Conservation (phyloP, 2,329 filamentous ascomycete species). For the Xylariales sp. region DNA sequence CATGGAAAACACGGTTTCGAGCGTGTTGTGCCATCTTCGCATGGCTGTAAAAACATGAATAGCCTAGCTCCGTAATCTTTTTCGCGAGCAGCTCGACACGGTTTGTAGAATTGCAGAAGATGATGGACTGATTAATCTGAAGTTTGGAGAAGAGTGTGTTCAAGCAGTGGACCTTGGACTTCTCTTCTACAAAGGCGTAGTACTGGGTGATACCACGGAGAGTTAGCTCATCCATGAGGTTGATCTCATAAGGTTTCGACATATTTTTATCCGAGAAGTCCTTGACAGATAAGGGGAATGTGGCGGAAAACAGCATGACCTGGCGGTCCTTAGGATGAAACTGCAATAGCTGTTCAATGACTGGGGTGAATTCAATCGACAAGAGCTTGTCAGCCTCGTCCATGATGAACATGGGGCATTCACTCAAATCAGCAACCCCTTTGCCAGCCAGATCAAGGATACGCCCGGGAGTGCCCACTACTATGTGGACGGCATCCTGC, state of each 20-base stretch:
- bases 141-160: constrained; percentile 99
- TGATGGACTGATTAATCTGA: constrained; percentile 99
- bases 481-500: constrained; percentile 94
- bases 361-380: constrained; percentile 95
- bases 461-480: constrained; percentile 95
- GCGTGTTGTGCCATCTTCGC: constrained; percentile 97
- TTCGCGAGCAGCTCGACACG: constrained; percentile 97
- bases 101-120: constrained; percentile 99
- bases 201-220: constrained; percentile 98
- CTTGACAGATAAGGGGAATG: constrained; percentile 97
- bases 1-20: constrained; percentile 98
- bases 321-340: constrained; percentile 98
- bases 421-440: constrained; percentile 93
- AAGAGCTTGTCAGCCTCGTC: constrained; percentile 98
- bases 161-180: constrained; percentile 98
- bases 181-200: constrained; percentile 99
- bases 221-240: constrained; percentile 98
- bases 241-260: constrained; percentile 96
- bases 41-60: constrained; percentile 99
- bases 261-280: constrained; percentile 99
- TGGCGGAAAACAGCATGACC: constrained; percentile 99
- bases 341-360: constrained; percentile 93
- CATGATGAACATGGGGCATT: constrained; percentile 99
- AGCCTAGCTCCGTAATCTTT: constrained; percentile 98
- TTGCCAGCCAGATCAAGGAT: constrained; percentile 97